Conservation (phyloP, 2,329 filamentous ascomycete species). For the Neofusicoccum umdonicola region DNA sequence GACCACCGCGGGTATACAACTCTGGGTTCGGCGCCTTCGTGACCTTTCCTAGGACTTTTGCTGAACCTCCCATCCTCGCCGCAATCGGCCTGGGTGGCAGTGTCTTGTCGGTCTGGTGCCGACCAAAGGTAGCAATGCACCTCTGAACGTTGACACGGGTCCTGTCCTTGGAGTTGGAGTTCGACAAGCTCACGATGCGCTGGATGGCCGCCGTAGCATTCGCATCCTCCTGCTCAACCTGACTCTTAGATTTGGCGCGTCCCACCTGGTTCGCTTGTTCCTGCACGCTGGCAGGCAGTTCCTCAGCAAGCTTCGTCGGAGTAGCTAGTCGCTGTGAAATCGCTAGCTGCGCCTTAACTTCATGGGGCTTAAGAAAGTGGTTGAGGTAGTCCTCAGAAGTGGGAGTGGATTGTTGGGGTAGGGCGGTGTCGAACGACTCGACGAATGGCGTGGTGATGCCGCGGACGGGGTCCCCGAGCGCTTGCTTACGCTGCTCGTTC, state of each 20-base stretch:
- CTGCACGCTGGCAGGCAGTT: constrained; percentile 23
- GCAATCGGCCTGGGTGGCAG: constrained; percentile 59
- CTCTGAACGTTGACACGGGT: constrained; percentile 79
- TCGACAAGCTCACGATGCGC: constrained; percentile 74
- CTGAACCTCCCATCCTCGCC: neutral
- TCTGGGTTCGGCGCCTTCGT: constrained; percentile 42
- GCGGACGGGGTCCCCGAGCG: constrained; percentile 73
- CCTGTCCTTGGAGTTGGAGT: constrained; percentile 74
- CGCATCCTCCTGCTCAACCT: constrained; percentile 48
- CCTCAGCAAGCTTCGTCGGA: constrained; percentile 40
- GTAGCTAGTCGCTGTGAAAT: constrained; percentile 67
- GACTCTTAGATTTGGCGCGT: constrained; percentile 39
- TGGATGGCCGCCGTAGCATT: constrained; percentile 69
- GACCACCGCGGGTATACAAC: constrained; percentile 65
- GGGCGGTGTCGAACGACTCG: constrained; percentile 70
- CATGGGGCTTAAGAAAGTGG: constrained; percentile 67
- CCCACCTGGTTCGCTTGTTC: constrained; percentile 30
- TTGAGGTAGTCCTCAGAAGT: constrained; percentile 59
- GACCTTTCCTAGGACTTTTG: neutral
- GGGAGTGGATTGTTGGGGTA: constrained; percentile 24
- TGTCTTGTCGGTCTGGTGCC: constrained; percentile 77
- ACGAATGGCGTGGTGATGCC: constrained; percentile 80
- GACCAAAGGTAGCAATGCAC: constrained; percentile 83
- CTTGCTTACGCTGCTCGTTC: constrained; percentile 60
- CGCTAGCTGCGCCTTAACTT: constrained; percentile 65